A percentile compares a stretch with the other conserved stretches of the same genome.
phyloP scores from a whole-genome alignment of 2,329 filamentous ascomycete genomes.

The Fusarium sp. region DNA sequence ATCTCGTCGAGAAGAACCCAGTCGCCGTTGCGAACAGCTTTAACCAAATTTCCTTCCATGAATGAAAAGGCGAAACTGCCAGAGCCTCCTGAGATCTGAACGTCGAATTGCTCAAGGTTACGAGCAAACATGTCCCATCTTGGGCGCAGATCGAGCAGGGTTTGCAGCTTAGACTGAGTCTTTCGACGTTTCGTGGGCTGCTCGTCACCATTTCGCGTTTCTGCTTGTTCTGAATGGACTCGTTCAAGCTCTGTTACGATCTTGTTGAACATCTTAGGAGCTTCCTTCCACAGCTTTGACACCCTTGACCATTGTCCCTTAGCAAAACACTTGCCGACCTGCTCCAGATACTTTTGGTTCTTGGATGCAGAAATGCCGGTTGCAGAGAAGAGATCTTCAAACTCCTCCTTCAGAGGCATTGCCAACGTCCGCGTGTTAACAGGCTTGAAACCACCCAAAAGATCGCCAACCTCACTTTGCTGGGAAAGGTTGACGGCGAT shows the following conservation, averaged over 20 bases:
- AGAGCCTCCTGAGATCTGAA: conserved; percentile 80
- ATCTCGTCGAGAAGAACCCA: conserved; percentile 99
- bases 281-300: conserved; percentile 89
- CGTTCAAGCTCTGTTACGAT: conserved; percentile 71
- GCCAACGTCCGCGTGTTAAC: conserved; percentile 91
- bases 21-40: conserved; percentile 94
- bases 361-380: conserved; percentile 89
- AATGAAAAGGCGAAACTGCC: conserved; percentile 94
- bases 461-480: conserved; percentile 96
- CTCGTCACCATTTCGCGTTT: conserved; percentile 54
- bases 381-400: conserved; percentile 87
- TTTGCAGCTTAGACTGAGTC: conserved; percentile 76
- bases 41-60: conserved; percentile 94
- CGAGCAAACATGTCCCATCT: conserved; percentile 87
- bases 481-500: conserved; percentile 97
- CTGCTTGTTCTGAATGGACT: conserved; percentile 58
- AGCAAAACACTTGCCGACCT: conserved; percentile 82
- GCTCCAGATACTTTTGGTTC: conserved; percentile 88
- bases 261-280: conserved; percentile 86
- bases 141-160: conserved; percentile 69
- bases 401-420: conserved; percentile 92
- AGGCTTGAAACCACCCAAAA: conserved; percentile 96
- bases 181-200: conserved; percentile 80
- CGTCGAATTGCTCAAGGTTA: conserved; percentile 83
- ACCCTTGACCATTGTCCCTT: conserved; percentile 91